Base-by-base conservation (phyloP, 441 rosid species). In the Omphalea diandra region DNA sequence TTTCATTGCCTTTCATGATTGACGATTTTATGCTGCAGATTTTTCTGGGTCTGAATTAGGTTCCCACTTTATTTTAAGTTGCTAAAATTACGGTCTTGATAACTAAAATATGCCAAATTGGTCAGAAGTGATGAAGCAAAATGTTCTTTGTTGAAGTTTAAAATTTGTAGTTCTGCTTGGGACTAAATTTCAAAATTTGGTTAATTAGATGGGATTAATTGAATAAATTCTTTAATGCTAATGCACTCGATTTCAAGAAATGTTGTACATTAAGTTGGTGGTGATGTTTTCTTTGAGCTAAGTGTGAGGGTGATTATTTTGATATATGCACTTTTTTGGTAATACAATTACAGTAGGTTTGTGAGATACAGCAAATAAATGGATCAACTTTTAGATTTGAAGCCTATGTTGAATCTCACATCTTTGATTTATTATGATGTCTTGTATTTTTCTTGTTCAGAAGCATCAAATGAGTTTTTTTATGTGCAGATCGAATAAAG, bases 401-500 rank as follows among this genome's bases (percentile, higher is more conserved):
- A 61, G 61, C 52, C 24, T 49, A 11, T 35, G 38, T 52, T 71
- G 41, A 11, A 40, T 40, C 61, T 68, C n/a, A 2, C 24, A 9
- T 20, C 31, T 53, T 44, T 3, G 26, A 55, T 33, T 33, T 35
- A 24, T 46, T 66, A 11, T 53, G 67, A n/a, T 32, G 33, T 27
- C 5, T 2, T 17, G 24, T 12, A 11, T 29, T 20, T 20, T 69
- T 65, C 49, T 12, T 63, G 43, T 60, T 61, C 27, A 41, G 44
- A 53, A 44, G 36, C 46, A 57, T 10, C 54, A 27, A 46, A 53
- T 8, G 31, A 47, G 38, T 57, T 38, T 35, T 22, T 22, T 54
- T 66, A 43, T 65, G 38, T 63, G 49, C 41, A 47, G 66, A 66
- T 70, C 17, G 43, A 55, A 65, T 26, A 65, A 58, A 14, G 31